Base-by-base conservation (phyloP, 2,329 filamentous ascomycete species). In the Cladophialophora immunda region DNA sequence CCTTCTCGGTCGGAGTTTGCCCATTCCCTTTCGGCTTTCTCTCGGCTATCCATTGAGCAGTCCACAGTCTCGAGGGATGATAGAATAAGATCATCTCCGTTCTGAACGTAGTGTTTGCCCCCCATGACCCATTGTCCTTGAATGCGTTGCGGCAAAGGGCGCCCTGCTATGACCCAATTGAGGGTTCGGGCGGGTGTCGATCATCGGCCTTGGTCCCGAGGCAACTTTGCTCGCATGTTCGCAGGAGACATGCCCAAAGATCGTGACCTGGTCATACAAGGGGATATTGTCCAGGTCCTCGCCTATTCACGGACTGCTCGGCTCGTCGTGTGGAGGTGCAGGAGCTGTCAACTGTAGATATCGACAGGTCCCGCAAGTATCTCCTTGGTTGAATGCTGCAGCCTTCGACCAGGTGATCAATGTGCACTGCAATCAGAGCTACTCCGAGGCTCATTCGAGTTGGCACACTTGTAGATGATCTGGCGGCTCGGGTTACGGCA, bases 401-500 rank as follows among this genome's bases (percentile, higher is more conserved):
- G 25, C 19, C n/a, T 0, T 27, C 19, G 45, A 9, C 22, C 45
- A 5, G 8, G 3, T 5, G 45, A 50, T 9, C 22, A 50, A 50
- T 50, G 45, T 13, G 19, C 13, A 13, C 22, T 13, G 22, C 8
- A 41, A 27, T 27, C 22, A 38, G 19, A 58, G 32, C 22, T n/a
- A 2, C 34, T 58, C 55, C 19, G 55, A 34, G 55, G 22, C 32
- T 58, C 34, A 15, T 41, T 8, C 22, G 45, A 4, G 15, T 15
- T 11, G 45, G 38, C 15, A 29, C 38, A 15, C 38, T 13, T 41
- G 38, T 47, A 52, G 34, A 4, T 29, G 50, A 27, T 32, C 53
- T 54, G 19, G 38, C 11, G 50, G 34, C 32, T 45, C 34, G 38
- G 53, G 4, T 65, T 54, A 68, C 53, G 89, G 85, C 65, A 91